Percentiles rank a stretch among this genome's conserved stretches.
Conservation (phyloP, 192 early-diverging fungal species). For the Allomyces arbusculus region DNA sequence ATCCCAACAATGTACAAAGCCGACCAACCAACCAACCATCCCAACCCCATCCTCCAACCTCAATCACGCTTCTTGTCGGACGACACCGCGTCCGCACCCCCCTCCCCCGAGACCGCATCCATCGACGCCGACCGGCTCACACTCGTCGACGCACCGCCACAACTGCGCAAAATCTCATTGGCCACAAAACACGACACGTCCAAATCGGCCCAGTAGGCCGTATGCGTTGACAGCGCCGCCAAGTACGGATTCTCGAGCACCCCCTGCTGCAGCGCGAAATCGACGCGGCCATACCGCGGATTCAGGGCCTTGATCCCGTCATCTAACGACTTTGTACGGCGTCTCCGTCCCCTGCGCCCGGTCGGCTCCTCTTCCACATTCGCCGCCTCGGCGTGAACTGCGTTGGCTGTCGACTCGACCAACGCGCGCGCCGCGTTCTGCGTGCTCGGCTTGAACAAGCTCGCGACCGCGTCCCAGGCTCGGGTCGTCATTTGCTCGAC, state of each 20-base stretch:
- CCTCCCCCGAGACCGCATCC: too few relatives aligned
- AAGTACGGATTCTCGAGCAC: not conserved
- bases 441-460: not conserved
- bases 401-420: not conserved
- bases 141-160: too few relatives aligned
- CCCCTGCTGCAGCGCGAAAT: not conserved
- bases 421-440: not conserved
- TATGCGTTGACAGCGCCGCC: not conserved
- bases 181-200: not conserved
- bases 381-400: not conserved
- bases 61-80: too few relatives aligned
- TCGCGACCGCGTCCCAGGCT: not conserved
- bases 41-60: too few relatives aligned
- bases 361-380: not conserved
- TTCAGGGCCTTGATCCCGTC: not conserved
- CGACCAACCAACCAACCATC: too few relatives aligned
- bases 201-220: not conserved
- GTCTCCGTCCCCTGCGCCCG: not conserved
- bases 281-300: not conserved
- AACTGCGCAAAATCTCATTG: not conserved
- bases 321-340: not conserved
- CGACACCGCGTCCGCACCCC: too few relatives aligned
- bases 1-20: too few relatives aligned
- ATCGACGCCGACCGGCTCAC: too few relatives aligned
- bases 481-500: not conserved